Base-by-base conservation (phyloP, 2,329 filamentous ascomycete species). In the Mycosphaerella sp. region DNA sequence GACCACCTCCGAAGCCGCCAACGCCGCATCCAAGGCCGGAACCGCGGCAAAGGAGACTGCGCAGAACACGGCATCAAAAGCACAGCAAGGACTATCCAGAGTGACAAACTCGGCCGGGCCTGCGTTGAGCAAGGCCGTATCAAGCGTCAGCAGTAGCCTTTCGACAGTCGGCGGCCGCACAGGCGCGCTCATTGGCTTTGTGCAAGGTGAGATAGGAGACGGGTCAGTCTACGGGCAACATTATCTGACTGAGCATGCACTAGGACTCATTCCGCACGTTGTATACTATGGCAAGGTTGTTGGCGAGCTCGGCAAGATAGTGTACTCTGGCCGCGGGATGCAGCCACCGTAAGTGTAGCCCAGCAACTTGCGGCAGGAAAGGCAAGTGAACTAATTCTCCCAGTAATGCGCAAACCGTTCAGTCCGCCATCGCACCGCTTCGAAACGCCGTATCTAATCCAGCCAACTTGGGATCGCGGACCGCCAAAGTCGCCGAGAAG, bases 271-370 rank as follows among this genome's bases (percentile, higher is more conserved):
- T 62, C 93, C 93, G 63, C 84, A 84, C 57, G 85, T 89, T 59
- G 69, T 94, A 69, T 96, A 96, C 82, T 98, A 97, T 79, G 84
- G 85, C 66, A 87, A 84, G 71, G 91, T 97, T 68, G 86, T 79
- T 64, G 75, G 90, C 59, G 93, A 98, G 79, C 79, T 97, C 55
- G 80, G 80, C 69, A 95, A 87, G 80, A 79, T 96, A 62, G 82
- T 97, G 62, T 89, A 89, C 77, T 81, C 82, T 65, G 84, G 83
- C 71, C 89, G 91, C 74, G 87, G 86, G 76, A 96, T 98, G 89
- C 77, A 79, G 68, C 89, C 89, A 74, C 93, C 93, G 93, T 98
- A 86, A 83, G 90, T 16, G 27, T 9, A 14, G 27, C n/a, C n/a
- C 8, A 4, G 42, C 25, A 51, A 34, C 18, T 30, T 39, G 49